Percentiles rank a stretch among this genome's conserved stretches.
These are phyloP conservation scores for Mucor racemosus DNA, from an alignment of 371 early-diverging fungal genomes.

Conservation along the genomic window DNA sequence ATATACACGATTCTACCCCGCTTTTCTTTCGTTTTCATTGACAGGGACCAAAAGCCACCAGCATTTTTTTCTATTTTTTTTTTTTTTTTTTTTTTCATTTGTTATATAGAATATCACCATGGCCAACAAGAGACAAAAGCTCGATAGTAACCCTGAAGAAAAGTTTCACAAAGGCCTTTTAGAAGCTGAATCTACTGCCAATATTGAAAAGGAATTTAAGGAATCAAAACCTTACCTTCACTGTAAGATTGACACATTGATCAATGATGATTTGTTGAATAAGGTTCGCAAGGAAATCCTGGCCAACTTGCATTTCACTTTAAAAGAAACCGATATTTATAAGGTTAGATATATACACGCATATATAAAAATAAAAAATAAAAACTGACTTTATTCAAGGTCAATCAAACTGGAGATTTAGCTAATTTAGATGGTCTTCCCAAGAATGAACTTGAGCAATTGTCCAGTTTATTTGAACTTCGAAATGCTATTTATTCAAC, in stretches of 20 bases:
- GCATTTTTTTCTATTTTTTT: constrained; percentile 15
- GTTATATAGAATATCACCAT: not conserved
- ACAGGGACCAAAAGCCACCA: constrained; percentile 3
- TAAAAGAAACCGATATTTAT: constrained; percentile 86
- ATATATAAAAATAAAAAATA: not conserved
- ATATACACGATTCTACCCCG: not conserved
- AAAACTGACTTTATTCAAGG: constrained; percentile 1
- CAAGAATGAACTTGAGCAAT: constrained; percentile 49
- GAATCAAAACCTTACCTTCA: constrained; percentile 70
- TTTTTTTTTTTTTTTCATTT: constrained; percentile 1
- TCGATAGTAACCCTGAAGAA: constrained; percentile 20
- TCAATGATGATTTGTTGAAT: constrained; percentile 63
- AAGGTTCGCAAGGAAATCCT: constrained; percentile 69
- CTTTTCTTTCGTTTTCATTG: constrained; percentile 7
- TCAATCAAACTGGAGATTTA: constrained; percentile 78
- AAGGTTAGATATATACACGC: constrained; percentile 37
- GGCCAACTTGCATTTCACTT: constrained; percentile 64
- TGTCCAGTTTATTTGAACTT: constrained; percentile 59
- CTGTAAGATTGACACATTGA: constrained; percentile 61
- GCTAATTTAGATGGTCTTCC: constrained; percentile 83
- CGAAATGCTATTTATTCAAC: constrained; percentile 74
- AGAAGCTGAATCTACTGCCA: constrained; percentile 17
- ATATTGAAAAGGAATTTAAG: constrained; percentile 40
- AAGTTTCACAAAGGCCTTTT: constrained; percentile 41
- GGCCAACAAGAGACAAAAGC: constrained; percentile 24